A percentile compares a stretch with the other conserved stretches of the same genome.
These are phyloP conservation scores for Saturnispora quitensis DNA, from an alignment of 805 yeast genomes.

Conservation along the genomic window DNA sequence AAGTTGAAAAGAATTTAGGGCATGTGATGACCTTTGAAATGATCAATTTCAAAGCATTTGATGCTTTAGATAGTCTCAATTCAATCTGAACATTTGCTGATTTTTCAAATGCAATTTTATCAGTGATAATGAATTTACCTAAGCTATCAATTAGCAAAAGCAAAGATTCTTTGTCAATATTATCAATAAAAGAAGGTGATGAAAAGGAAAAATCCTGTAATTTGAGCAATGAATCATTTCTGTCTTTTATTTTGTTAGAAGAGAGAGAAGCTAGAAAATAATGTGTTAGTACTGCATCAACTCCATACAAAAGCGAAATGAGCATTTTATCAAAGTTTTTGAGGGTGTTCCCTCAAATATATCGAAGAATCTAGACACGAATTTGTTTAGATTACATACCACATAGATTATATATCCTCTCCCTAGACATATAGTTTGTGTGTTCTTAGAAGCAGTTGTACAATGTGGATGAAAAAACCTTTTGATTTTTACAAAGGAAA, in stretches of 20 bases:
- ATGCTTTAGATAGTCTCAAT: constrained; percentile 17
- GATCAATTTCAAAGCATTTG: constrained; percentile 16
- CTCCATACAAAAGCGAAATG: not conserved
- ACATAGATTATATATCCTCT: not conserved
- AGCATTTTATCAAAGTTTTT: not conserved
- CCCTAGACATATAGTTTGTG: not conserved
- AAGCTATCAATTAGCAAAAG: constrained; percentile 15
- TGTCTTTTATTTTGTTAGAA: constrained; percentile 45
- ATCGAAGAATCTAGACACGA: not conserved
- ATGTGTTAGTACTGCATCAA: not conserved
- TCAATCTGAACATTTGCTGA: constrained; percentile 19
- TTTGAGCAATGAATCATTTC: constrained; percentile 41
- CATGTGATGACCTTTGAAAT: constrained; percentile 11
- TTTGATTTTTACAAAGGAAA: not conserved
- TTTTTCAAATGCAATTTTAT: constrained; percentile 17
- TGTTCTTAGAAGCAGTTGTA: not conserved
- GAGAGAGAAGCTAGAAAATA: constrained; percentile 1
- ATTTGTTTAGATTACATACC: not conserved
- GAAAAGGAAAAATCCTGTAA: constrained; percentile 26
- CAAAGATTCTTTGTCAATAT: constrained; percentile 11
- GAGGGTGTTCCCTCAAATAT: not conserved
- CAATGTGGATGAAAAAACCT: not conserved
- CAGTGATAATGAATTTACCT: constrained; percentile 16
- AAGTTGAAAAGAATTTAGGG: constrained; percentile 10
- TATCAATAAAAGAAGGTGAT: constrained; percentile 18